Evolutionary conservation across 306 rosid genomes (phyloP).

Genomic region (Chamaecrista fasciculata): DNA sequence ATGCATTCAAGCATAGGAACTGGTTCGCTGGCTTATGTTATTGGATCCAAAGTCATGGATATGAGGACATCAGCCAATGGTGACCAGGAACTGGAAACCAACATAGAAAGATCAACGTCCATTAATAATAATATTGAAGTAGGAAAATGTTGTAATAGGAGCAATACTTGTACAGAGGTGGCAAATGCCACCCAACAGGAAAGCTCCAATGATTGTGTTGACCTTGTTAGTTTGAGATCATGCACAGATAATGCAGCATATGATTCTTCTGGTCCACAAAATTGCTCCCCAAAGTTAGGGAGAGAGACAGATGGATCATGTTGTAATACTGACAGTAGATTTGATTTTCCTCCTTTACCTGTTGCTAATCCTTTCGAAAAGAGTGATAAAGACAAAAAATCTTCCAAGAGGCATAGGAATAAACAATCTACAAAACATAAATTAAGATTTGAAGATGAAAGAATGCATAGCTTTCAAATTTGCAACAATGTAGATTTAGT

Average conservation of each 20-base stretch:
- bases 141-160: slow-evolving; percentile 48
- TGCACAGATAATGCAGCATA: slow-evolving; percentile 50
- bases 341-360: slow-evolving; percentile 65
- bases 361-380: slow-evolving; percentile 57
- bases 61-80: slow-evolving; percentile 71
- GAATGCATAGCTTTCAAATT: slow-evolving; percentile 75
- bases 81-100: slow-evolving; percentile 37
- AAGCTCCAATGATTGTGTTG: slow-evolving; percentile 52
- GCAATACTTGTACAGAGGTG: slow-evolving; percentile 46
- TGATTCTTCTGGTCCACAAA: slow-evolving; percentile 47
- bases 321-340: slow-evolving; percentile 41
- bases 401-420: slow-evolving; percentile 35
- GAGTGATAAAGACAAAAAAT: slow-evolving; percentile 42
- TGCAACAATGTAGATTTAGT: slow-evolving; percentile 67
- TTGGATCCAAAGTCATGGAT: slow-evolving; percentile 92
- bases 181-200: slow-evolving; percentile 45
- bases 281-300: slow-evolving; percentile 49
- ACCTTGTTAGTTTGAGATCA: slow-evolving; percentile 55
- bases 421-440: slow-evolving; percentile 35
- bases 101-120: slow-evolving; percentile 53
- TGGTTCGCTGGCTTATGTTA: slow-evolving; percentile 86
- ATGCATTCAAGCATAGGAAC: slow-evolving; percentile 94
- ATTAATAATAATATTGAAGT: slow-evolving; percentile 41
- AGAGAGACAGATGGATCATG: slow-evolving; percentile 55
- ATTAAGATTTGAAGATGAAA: slow-evolving; percentile 50